Evolutionary conservation across 257 asterid genomes (phyloP), one percentile per base, ranked within the genome.

Genomic region (Gentiana straminea): DNA sequence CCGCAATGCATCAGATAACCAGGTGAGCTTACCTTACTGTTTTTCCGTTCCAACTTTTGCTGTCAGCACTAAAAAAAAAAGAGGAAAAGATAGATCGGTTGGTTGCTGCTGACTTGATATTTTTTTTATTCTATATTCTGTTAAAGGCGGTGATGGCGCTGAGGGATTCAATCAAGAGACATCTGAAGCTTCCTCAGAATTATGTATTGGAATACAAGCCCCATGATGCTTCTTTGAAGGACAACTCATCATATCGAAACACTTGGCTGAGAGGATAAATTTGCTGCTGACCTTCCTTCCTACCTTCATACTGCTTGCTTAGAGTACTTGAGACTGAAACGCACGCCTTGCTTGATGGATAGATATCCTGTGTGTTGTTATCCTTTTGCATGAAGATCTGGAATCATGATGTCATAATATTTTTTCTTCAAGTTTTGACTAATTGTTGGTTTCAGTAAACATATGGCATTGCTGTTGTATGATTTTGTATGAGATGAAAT

Each of bases 171-270:
- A 92, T 92, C 65, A 92, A 88, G 75, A 77, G 89, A 34, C 95
- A 88, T 63, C 69, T 92, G 72, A 88, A 83, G 81, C 94, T 92
- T 59, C 98, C 98, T 9, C 77, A 66, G 48, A 69, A 85, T 81
- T 92, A 92, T 57, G 92, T 88, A 37, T 87, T 88, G 97, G 97
- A 92, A 51, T 92, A 92, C 82, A 88, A 85, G 71, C 83, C 99
- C 37, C 99, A 92, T 38, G 97, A 92, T 63, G 95, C 99, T 48
- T 92, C 99, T 43, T 65, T 92, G 48, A 81, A 84, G 34, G 97
- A 92, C 81, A 83, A 92, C 84, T 92, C 99, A 39, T 92, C 97
- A 2, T 88, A 88, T 57, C 86, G 99, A 6, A 92, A 92, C 89
- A 83, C 99, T n/a, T 83, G 97, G 95, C 65, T 83, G 75, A 83